Evolutionary conservation across 148 eudicot genomes (phyloP).

Genomic region (Fagopyrum tataricum): DNA sequence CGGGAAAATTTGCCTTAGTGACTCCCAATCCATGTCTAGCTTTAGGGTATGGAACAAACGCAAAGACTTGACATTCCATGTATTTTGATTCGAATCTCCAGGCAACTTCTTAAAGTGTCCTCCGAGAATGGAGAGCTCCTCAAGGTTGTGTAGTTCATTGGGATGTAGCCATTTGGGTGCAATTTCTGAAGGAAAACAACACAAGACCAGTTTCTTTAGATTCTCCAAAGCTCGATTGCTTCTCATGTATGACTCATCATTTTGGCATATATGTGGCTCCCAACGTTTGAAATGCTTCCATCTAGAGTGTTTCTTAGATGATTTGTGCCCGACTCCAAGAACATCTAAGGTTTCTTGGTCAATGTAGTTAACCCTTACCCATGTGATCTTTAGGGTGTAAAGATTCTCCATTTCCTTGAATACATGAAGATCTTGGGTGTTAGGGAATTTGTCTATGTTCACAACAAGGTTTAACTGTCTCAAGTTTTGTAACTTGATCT

Average conservation of each 20-base stretch:
- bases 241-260: constrained; percentile 3
- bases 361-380: neutral
- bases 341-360: neutral
- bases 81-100: neutral
- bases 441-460: constrained; percentile 18
- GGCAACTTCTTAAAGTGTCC: constrained; percentile 27
- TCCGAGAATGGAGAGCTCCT: constrained; percentile 37
- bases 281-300: neutral
- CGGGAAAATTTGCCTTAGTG: constrained; percentile 15
- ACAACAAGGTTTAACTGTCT: constrained; percentile 31
- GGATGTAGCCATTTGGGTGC: constrained; percentile 16
- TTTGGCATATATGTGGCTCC: constrained; percentile 25
- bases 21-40: neutral
- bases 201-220: constrained; percentile 33
- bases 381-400: neutral
- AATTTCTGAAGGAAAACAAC: neutral
- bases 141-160: constrained; percentile 1
- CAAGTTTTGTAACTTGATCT: constrained; percentile 17
- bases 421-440: neutral
- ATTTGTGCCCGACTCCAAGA: neutral
- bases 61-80: constrained; percentile 25
- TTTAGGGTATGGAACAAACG: constrained; percentile 1
- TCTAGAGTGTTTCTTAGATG: neutral
- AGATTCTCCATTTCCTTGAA: neutral
- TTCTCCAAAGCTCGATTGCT: constrained; percentile 1